phyloP scores from a whole-genome alignment of 2,329 filamentous ascomycete genomes.

The Trichophyton verrucosum region DNA sequence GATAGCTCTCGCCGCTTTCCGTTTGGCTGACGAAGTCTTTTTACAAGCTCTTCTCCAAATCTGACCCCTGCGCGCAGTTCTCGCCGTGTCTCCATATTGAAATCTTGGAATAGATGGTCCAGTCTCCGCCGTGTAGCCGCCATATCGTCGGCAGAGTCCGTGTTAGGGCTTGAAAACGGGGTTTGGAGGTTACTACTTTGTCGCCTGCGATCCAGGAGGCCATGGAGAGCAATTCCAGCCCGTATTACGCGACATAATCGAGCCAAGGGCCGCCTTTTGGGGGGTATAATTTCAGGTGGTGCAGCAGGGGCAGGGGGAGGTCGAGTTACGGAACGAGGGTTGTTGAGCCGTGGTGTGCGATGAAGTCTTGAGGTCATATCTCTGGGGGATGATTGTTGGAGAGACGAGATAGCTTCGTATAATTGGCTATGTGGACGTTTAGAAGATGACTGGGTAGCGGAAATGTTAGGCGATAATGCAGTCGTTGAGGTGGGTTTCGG shows the following conservation, averaged over 20 bases:
- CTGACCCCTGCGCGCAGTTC: slow-evolving; percentile 31
- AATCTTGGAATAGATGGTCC: slow-evolving; percentile 27
- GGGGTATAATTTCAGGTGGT: neutral
- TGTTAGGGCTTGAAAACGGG: slow-evolving; percentile 9
- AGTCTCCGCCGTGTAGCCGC: slow-evolving; percentile 20
- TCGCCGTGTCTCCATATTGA: slow-evolving; percentile 27
- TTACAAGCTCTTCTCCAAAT: slow-evolving; percentile 34
- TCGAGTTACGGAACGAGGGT: neutral
- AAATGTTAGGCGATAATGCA: neutral
- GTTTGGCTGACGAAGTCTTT: slow-evolving; percentile 19
- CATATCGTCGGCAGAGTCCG: slow-evolving; percentile 11
- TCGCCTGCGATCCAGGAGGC: slow-evolving; percentile 17
- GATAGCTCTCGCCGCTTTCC: slow-evolving; percentile 2
- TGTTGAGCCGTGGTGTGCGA: neutral
- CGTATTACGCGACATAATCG: slow-evolving; percentile 26
- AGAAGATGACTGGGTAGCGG: neutral
- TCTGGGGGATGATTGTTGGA: neutral
- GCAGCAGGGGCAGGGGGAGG: slow-evolving; percentile 4
- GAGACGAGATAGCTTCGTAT: neutral
- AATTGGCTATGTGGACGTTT: neutral
- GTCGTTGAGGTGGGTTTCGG: neutral
- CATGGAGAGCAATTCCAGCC: slow-evolving; percentile 27
- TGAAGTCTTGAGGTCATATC: neutral
- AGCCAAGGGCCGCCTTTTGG: slow-evolving; percentile 16
- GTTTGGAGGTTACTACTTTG: slow-evolving; percentile 9